Base-by-base conservation (phyloP, 2,329 filamentous ascomycete species). In the Fusarium austroafricanum region DNA sequence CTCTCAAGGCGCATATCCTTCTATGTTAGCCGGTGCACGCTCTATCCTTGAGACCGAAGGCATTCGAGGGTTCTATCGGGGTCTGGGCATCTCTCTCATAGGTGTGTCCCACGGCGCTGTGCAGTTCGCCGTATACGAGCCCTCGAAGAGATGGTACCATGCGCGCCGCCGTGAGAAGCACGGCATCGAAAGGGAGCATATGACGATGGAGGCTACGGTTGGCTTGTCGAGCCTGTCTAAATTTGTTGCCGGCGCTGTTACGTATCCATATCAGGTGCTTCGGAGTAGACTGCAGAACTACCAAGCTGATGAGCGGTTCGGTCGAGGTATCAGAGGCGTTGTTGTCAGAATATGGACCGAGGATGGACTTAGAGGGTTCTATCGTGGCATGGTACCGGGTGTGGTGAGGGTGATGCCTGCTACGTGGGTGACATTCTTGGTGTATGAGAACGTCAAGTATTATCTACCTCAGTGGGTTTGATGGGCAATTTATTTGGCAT, bases 121-220 rank as follows among this genome's bases (percentile, higher is more conserved):
- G 26, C 96, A 98, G 79, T 99, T 99, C 78, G 93, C 94, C 79
- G 93, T 96, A 20, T 99, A 99, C 79, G 96, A 99, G 77, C 86
- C 88, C 1, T 74, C 86, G 20, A 88, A 88, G 79, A 79, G 83
- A 52, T 70, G 83, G 59, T 89, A 90, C 70, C 82, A 91, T 61
- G 81, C 84, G 2, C 76, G 78, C n/a, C 77, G 79, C 31, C 64
- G 69, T 17, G 55, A 59, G 40, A 65, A 23, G 55, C 51, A 67
- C n/a, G 70, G 63, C 43, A 50, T 65, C 12, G 62, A 65, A 42
- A 61, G 62, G 38, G 66, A 61, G 9, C 71, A 71, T 44, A 82
- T 96, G 61, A 86, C 84, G 51, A 94, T 92, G 74, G 82, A 90
- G 74, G 92, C 95, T 61, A 96, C 92, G 37, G 81, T 98, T n/a